Percentiles rank a stretch among this genome's conserved stretches.
These are phyloP conservation scores for Alternaria sp. DNA, from an alignment of 2,329 filamentous ascomycete genomes.

Conservation along the genomic window DNA sequence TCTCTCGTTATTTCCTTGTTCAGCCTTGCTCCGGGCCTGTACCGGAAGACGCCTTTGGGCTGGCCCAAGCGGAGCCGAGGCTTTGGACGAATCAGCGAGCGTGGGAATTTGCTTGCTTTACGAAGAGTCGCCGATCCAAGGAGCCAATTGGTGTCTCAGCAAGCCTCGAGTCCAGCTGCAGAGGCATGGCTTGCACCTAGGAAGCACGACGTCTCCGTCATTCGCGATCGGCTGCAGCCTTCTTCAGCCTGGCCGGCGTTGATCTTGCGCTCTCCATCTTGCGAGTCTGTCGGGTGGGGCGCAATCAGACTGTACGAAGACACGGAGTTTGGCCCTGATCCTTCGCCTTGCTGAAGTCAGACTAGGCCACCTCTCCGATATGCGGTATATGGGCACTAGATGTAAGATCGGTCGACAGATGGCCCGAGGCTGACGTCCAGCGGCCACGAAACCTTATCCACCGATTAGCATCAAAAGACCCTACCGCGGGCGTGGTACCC, in stretches of 20 bases:
- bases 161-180: constrained; percentile 24
- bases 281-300: constrained; percentile 22
- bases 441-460: constrained; percentile 29
- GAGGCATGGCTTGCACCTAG: constrained; percentile 21
- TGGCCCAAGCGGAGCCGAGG: constrained; percentile 33
- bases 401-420: constrained; percentile 40
- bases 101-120: constrained; percentile 35
- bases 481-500: constrained; percentile 10
- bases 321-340: constrained; percentile 11
- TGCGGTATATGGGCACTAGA: constrained; percentile 33
- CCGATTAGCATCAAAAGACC: constrained; percentile 1
- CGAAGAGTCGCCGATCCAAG: constrained; percentile 34
- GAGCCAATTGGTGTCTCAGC: constrained; percentile 31
- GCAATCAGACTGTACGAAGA: constrained; percentile 19
- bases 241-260: constrained; percentile 4
- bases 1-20: constrained; percentile 20
- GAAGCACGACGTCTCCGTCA: constrained; percentile 11
- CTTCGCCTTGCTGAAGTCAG: constrained; percentile 18
- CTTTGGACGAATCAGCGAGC: constrained; percentile 34
- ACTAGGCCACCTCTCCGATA: constrained; percentile 29
- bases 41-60: constrained; percentile 34
- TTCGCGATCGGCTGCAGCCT: constrained; percentile 17
- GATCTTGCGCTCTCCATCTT: constrained; percentile 21
- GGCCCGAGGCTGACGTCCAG: constrained; percentile 40
- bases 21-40: constrained; percentile 38